A percentile compares a stretch with the other conserved stretches of the same genome.
These are phyloP conservation scores for Bacidia gigantensis DNA, from an alignment of 495 filamentous ascomycete genomes.

Conservation along the genomic window DNA sequence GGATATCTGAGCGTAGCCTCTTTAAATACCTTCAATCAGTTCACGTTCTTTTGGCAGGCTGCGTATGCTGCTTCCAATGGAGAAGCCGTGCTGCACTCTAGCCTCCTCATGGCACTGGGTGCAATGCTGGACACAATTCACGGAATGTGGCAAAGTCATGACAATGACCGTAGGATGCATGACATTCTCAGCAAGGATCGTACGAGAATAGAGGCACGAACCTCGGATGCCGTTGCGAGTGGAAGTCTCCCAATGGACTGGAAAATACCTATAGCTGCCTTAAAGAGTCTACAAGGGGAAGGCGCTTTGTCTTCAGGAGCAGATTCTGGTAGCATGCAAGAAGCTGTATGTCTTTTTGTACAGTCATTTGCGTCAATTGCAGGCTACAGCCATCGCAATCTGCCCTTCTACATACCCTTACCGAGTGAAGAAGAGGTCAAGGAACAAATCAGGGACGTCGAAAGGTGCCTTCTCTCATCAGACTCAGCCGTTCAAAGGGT, in stretches of 20 bases:
- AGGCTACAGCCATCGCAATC: background rate
- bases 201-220: background rate
- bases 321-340: background rate
- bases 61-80: background rate
- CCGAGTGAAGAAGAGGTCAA: background rate
- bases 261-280: background rate
- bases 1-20: conserved; percentile 39
- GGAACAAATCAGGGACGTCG: background rate
- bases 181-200: background rate
- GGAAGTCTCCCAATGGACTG: background rate
- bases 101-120: conserved; percentile 11
- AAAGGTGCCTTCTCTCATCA: background rate
- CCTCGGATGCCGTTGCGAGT: background rate
- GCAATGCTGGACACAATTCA: background rate
- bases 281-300: background rate
- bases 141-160: background rate
- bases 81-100: conserved; percentile 1
- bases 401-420: background rate
- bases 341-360: background rate
- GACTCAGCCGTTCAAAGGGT: background rate
- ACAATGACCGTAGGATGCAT: background rate
- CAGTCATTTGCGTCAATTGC: background rate
- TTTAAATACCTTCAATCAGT: background rate
- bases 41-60: conserved; percentile 3
- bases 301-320: background rate